Evolutionary conservation across 1,139 yeast species (phyloP).

Genomic region (Scheffersomyces insectosa): DNA sequence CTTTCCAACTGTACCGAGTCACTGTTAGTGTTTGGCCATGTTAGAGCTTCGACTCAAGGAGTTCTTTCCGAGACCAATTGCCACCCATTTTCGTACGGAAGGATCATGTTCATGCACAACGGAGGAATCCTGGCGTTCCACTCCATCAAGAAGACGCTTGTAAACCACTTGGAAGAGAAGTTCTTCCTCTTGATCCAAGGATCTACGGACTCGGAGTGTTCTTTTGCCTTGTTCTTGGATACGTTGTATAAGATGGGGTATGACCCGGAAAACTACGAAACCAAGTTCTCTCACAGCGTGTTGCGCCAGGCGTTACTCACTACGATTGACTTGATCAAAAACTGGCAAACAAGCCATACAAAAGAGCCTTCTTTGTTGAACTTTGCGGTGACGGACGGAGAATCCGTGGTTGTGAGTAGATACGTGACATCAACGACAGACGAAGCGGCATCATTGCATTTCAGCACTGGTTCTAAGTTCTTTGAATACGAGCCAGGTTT

Average conservation of each 20-base stretch:
- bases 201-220: constrained; percentile 93
- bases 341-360: constrained; percentile 53
- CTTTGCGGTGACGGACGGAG: constrained; percentile 94
- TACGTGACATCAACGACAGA: constrained; percentile 87
- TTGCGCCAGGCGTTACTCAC: constrained; percentile 68
- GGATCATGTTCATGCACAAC: constrained; percentile 94
- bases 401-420: constrained; percentile 82
- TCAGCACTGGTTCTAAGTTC: constrained; percentile 89
- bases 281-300: constrained; percentile 50
- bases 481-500: constrained; percentile 88
- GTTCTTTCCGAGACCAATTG: constrained; percentile 92
- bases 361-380: constrained; percentile 84
- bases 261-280: constrained; percentile 52
- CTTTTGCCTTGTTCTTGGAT: constrained; percentile 85
- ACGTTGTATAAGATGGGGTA: constrained; percentile 73
- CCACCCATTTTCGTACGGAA: constrained; percentile 88
- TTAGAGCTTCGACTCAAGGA: constrained; percentile 94
- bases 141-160: constrained; percentile 68
- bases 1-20: constrained; percentile 87
- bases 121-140: constrained; percentile 83
- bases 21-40: constrained; percentile 87
- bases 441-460: constrained; percentile 95
- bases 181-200: constrained; percentile 85
- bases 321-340: constrained; percentile 72
- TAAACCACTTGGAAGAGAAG: constrained; percentile 74